Evolutionary conservation across 345 rosid species (phyloP).

Genomic region (Geranium brycei): DNA sequence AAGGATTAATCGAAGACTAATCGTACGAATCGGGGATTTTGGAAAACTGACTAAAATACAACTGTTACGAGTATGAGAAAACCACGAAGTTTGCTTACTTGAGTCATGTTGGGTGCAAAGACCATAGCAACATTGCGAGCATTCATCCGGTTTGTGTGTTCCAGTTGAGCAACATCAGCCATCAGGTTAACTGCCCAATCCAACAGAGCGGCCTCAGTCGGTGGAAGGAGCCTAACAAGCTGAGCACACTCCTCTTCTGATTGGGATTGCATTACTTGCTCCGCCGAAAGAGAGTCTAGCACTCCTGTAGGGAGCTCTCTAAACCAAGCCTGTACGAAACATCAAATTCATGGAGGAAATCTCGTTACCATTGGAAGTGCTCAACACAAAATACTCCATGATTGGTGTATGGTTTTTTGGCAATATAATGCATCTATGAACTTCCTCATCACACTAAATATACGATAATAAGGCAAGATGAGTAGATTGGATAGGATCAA

Average conservation of each 20-base stretch:
- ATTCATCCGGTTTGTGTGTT: slow-evolving; percentile 88
- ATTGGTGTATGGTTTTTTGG: too few species aligned
- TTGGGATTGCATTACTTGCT: slow-evolving; percentile 74
- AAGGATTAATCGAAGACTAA: too few species aligned
- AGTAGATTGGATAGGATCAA: neutral
- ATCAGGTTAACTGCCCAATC: slow-evolving; percentile 88
- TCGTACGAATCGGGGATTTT: neutral
- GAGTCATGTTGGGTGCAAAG: slow-evolving; percentile 79
- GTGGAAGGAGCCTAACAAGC: slow-evolving; percentile 73
- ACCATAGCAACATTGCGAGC: slow-evolving; percentile 93
- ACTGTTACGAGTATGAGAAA: neutral
- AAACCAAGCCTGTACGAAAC: slow-evolving; percentile 76
- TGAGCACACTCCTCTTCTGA: slow-evolving; percentile 78
- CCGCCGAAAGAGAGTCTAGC: slow-evolving; percentile 74
- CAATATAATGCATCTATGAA: neutral
- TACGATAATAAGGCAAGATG: neutral
- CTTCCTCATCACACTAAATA: neutral
- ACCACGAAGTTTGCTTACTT: slow-evolving; percentile 32
- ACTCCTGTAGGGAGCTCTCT: slow-evolving; percentile 95
- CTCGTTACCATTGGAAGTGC: too few species aligned
- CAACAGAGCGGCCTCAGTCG: slow-evolving; percentile 77
- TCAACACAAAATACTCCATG: neutral
- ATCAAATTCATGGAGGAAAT: neutral
- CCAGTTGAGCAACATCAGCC: slow-evolving; percentile 91
- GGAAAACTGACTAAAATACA: neutral